Evolutionary conservation across 352 stramenopile genomes (phyloP).

Genomic region (Peronospora belbahrii): DNA sequence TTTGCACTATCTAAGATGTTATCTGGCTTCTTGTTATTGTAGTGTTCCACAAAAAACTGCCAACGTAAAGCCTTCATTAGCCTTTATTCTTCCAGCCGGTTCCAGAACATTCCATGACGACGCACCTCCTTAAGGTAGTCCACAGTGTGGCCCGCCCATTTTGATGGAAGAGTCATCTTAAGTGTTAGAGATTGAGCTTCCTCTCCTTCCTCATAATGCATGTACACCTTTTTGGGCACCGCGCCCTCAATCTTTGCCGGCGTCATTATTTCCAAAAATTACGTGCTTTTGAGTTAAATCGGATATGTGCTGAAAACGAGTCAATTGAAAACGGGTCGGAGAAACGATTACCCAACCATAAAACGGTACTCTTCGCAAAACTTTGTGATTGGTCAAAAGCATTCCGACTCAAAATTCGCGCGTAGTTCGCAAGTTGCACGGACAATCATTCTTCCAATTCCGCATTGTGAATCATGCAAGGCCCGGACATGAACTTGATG

Average conservation of each 20-base stretch:
- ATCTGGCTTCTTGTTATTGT: constrained; percentile 85
- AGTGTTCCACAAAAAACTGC: constrained; percentile 88
- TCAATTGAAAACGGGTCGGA: too few relatives aligned
- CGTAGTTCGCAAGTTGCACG: not conserved
- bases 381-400: constrained; percentile 12
- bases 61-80: not conserved
- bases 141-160: constrained; percentile 73
- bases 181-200: constrained; percentile 63
- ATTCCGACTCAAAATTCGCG: not conserved
- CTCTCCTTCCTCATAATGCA: constrained; percentile 76
- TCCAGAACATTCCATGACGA: constrained; percentile 11
- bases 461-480: constrained; percentile 19
- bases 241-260: constrained; percentile 66
- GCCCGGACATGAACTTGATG: constrained; percentile 36
- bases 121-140: constrained; percentile 76
- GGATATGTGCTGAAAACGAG: not conserved
- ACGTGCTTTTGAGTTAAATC: not conserved
- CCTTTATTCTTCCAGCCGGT: not conserved
- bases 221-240: constrained; percentile 84
- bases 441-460: constrained; percentile 19
- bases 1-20: constrained; percentile 40
- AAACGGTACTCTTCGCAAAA: too few relatives aligned
- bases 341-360: too few relatives aligned
- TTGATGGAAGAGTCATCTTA: constrained; percentile 85
- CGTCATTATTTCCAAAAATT: constrained; percentile 25